Base-by-base conservation (phyloP, 179 eudicot species). In the Amaranthus tricolor region DNA sequence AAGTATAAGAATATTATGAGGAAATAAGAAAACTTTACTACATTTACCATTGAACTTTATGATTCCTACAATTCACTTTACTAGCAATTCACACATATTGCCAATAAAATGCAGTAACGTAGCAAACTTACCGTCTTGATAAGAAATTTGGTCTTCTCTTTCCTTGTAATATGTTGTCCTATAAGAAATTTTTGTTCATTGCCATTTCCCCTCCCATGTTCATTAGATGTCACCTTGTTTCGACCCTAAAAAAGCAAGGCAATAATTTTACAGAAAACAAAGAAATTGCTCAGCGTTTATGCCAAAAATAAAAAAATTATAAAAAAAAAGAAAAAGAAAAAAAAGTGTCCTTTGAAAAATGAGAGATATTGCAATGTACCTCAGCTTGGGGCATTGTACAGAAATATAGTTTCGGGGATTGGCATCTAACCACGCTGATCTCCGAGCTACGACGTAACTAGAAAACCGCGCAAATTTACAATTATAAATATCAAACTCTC, bases 141-240 rank as follows among this genome's bases (percentile, higher is more conserved):
- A 47, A 91, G 87, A 86, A 90, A 81, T 49, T 16, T 74, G 53
- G 71, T 85, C 78, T 89, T 94, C 61, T 90, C 93, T 82, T 78
- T 87, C 74, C 87, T 81, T 1, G 94, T 45, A 31, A 90, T 76
- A 50, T 81, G 84, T 72, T 82, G 81, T 62, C 89, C 96, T 72
- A 86, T 17, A 51, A 73, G 78, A 47, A 49, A 44, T 53, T 59
- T 66, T 9, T 44, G 60, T 10, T 62, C 74, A 66, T 66, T 7
- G 19, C 47, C 52, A 53, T 47, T 53, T 51, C 67, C 79, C 47
- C 48, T 53, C 58, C 58, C 72, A 62, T 9, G 7, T n/a, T 75
- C 77, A 57, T 68, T 53, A 62, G 74, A 57, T 72, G 43, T 50
- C 70, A 21, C 75, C 13, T 63, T 66, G n/a, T 66, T 72, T 58